phyloP scores from a whole-genome alignment of 768 basidiomycete species.

The Trametes sanguinea region DNA sequence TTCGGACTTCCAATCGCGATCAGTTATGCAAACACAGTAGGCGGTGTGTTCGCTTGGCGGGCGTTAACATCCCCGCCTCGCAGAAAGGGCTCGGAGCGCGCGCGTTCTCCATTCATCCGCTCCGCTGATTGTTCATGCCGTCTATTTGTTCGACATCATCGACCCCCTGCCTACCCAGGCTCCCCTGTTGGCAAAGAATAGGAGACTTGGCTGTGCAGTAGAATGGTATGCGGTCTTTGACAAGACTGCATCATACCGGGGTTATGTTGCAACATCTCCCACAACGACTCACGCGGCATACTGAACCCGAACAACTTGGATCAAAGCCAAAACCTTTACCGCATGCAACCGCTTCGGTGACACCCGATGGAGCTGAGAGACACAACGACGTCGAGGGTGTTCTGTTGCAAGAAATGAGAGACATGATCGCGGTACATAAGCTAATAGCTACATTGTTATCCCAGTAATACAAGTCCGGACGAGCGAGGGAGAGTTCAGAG shows the following conservation, averaged over 20 bases:
- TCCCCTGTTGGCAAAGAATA: too few relatives aligned
- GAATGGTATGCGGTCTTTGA: too few relatives aligned
- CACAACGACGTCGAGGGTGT: neutral
- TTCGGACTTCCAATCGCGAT: conserved; percentile 19
- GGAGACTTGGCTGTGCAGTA: too few relatives aligned
- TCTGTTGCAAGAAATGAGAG: neutral
- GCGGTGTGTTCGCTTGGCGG: conserved; percentile 7
- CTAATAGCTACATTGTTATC: conserved; percentile 4
- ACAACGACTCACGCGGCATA: conserved; percentile 1
- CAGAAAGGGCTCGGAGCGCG: conserved; percentile 6
- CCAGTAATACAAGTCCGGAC: neutral
- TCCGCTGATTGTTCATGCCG: neutral
- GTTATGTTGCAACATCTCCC: neutral
- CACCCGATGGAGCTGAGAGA: neutral
- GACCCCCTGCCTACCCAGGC: too few relatives aligned
- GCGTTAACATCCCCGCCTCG: conserved; percentile 5
- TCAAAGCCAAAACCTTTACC: neutral
- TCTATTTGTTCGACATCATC: neutral
- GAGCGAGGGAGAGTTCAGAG: too few relatives aligned
- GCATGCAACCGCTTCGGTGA: neutral
- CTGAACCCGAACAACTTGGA: conserved; percentile 1
- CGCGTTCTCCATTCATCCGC: neutral
- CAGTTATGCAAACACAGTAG: neutral
- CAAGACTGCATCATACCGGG: too few relatives aligned
- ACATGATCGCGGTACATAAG: neutral